Evolutionary conservation across 2,329 filamentous ascomycete genomes (phyloP), one percentile per base, ranked within the genome.

Genomic region (Leptographium wingfieldii): DNA sequence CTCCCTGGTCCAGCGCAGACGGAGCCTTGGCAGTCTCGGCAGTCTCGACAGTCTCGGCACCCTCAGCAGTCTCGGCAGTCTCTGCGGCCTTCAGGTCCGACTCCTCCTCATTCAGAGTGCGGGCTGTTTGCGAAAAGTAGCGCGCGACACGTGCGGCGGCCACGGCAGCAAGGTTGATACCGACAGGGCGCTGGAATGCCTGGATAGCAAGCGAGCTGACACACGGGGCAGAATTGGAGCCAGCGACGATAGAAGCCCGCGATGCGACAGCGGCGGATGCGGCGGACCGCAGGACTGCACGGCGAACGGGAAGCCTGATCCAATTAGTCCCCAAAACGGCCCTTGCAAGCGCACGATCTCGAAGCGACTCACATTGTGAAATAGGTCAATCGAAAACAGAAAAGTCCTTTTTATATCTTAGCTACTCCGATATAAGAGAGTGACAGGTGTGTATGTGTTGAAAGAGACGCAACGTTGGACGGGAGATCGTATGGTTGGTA

Each of bases 231-330:
- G 59, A 19, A 14, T 5, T 12, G 14, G 59, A 35, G 11, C 38
- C 31, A 14, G 31, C 10, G 19, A 19, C 38, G 27, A 38, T 64
- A 52, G 64, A 56, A 1, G 64, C 61, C 10, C 65, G 62, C 5
- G 65, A 63, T 57, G 66, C 68, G 58, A 67, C 55, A 59, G 67
- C 68, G 48, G 68, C 70, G 49, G 69, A 67, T 35, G 68, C 60
- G 64, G 68, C 70, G 33, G 68, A 68, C 60, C 71, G 67, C 59
- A 72, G 58, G 48, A 67, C 67, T 55, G 67, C 66, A 60, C 69
- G 69, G 63, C 71, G 70, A 54, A 73, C 55, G 27, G 68, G 69
- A 59, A 71, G 65, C 71, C 70, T 73, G 40, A 38, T 55, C 11
- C n/a, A 16, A 6, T 22, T 27, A 49, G 38, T 5, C 9, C 3